These are phyloP conservation scores for Salvia sclarea DNA, from an alignment of 305 asterid species.

Conservation along the genomic window DNA sequence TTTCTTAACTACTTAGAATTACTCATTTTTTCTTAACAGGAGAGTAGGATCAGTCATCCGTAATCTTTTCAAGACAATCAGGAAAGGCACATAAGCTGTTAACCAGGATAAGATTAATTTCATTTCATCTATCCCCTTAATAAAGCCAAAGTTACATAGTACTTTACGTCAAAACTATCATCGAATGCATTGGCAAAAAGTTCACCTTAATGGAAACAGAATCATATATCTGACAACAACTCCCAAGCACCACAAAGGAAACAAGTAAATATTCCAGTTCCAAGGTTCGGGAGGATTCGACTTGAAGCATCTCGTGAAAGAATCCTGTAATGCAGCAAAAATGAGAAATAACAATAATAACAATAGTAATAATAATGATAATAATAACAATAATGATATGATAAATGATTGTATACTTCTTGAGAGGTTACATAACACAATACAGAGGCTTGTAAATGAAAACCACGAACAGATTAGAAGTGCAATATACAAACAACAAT, in stretches of 20 bases:
- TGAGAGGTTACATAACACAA: neutral
- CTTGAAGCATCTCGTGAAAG: slow-evolving; percentile 95
- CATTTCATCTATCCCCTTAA: slow-evolving; percentile 15
- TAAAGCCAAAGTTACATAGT: slow-evolving; percentile 24
- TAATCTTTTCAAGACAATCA: neutral
- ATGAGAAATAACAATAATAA: neutral
- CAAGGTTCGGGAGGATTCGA: slow-evolving; percentile 96
- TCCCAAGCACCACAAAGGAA: slow-evolving; percentile 88
- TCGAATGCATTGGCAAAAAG: slow-evolving; percentile 5
- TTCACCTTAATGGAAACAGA: slow-evolving; percentile 85
- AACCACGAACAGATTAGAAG: slow-evolving; percentile 2
- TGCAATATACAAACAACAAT: neutral
- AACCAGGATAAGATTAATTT: neutral
- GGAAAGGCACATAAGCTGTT: neutral
- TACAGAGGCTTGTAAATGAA: neutral
- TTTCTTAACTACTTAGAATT: neutral
- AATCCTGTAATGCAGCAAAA: slow-evolving; percentile 58
- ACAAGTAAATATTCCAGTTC: slow-evolving; percentile 96
- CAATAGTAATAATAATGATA: too few species aligned
- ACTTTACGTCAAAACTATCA: neutral
- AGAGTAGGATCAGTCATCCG: neutral
- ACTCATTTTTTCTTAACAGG: neutral
- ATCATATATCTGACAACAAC: slow-evolving; percentile 81
- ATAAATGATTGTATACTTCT: neutral
- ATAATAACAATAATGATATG: too few species aligned